Conservation (phyloP, 2,329 filamentous ascomycete genomes). For the Chalaropsis ovoidea region DNA sequence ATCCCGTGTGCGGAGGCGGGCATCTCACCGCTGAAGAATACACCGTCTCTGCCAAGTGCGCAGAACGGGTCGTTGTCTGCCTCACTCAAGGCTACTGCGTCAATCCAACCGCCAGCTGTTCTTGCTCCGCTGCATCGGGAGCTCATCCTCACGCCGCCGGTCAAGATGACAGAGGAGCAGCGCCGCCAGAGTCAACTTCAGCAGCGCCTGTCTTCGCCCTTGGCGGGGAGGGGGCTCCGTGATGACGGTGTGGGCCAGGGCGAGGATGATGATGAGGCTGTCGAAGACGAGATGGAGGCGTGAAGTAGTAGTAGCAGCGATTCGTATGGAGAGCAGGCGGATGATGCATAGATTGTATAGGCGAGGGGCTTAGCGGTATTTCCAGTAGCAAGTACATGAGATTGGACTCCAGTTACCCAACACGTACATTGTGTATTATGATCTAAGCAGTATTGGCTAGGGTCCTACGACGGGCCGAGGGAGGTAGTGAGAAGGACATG, state of each 20-base stretch:
- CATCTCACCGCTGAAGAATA: constrained; percentile 45
- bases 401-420: too few species aligned
- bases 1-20: constrained; percentile 37
- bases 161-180: constrained; percentile 40
- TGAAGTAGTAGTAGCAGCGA: background rate
- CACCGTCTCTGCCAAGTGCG: constrained; percentile 34
- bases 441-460: too few species aligned
- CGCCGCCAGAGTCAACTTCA: constrained; percentile 24
- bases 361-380: background rate
- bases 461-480: too few species aligned
- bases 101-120: constrained; percentile 48
- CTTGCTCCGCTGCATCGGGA: constrained; percentile 49
- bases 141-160: constrained; percentile 50
- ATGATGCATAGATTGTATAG: background rate
- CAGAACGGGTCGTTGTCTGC: constrained; percentile 27
- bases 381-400: too few species aligned
- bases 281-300: background rate
- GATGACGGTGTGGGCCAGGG: constrained; percentile 2
- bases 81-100: constrained; percentile 30
- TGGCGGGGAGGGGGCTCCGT: background rate
- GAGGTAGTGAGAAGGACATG: too few species aligned
- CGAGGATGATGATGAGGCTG: constrained; percentile 20
- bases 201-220: constrained; percentile 19
- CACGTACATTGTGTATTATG: too few species aligned
- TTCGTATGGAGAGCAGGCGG: background rate